Conservation (phyloP, 169 alveolate genomes). For the Ichthyophthirius multifiliis region DNA sequence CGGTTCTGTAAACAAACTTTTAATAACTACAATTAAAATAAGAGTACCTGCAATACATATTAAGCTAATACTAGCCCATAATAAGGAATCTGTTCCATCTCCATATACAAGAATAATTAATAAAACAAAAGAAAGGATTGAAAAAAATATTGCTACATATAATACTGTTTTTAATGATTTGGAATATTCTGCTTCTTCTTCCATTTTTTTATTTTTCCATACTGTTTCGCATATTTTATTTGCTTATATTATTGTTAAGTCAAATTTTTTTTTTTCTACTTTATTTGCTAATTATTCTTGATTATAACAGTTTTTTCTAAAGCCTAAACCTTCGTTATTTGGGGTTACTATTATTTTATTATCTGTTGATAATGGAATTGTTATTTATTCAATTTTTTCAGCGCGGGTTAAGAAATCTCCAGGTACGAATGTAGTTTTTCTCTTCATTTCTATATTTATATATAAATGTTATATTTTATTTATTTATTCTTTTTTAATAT, state of each 20-base stretch:
- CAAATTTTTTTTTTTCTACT: background rate
- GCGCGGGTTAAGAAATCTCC: conserved; percentile 3
- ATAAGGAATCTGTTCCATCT: background rate
- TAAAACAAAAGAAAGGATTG: background rate
- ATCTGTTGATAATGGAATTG: background rate
- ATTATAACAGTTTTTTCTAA: conserved; percentile 3
- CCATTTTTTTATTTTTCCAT: background rate
- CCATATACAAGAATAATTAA: background rate
- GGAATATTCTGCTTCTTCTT: conserved; percentile 4
- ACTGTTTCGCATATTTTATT: background rate
- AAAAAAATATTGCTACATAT: background rate
- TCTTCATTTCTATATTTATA: no score
- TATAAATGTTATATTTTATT: no score
- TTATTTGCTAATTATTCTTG: background rate
- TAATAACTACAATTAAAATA: background rate
- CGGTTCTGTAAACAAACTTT: background rate
- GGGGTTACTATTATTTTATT: background rate
- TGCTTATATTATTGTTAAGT: background rate
- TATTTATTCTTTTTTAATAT: no score
- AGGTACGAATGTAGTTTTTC: no score
- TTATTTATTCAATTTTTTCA: background rate
- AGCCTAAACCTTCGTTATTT: background rate
- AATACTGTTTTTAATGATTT: background rate
- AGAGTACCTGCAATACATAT: background rate
- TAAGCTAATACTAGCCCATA: background rate